Evolutionary conservation across 805 yeast genomes (phyloP), one percentile per base, ranked within the genome.

Genomic region (Wickerhamiella allomyrinae): DNA sequence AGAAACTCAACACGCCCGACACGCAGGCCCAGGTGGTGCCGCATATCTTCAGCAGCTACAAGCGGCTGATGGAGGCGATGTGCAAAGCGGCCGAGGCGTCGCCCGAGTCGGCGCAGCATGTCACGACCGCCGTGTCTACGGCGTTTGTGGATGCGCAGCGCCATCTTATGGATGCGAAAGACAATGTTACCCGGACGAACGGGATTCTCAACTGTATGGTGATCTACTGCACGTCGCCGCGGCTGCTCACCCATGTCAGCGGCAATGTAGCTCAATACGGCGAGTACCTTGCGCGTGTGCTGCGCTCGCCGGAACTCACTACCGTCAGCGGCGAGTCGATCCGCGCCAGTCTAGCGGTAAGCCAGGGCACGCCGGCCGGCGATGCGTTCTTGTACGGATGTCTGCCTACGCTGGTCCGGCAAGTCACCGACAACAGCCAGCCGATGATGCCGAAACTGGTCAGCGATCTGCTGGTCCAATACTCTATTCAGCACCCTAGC

Each of bases 321-420:
- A 56, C 65, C 0, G 60, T 73, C 8, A 64, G 73, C 0, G 63
- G 77, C 10, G 86, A 78, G 48, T 77, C 91, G 13, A 63, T 79
- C 40, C 77, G 70, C 50, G 66, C 77, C 0, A 60, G 83, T 34
- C 63, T 79, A 33, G 54, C 60, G 17, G 37, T 42, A 1, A 35
- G 45, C 35, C 20, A 44, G 3, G 33, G 19, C 2, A 29, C 45
- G 5, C 41, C 44, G 1, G 37, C 48, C 5, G 46, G 49, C 9
- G 27, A 39, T 6, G 43, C 49, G 2, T 49, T 34, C 39, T 48
- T 46, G 14, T 53, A 37, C 43, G 56, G 41, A 22, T 44, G 39
- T n/a, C 17, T 43, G 3, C 55, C 56, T 2, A 27, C 27, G 8
- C 23, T 52, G 15, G 22, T 46, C 20, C 39, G 34, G 20, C 41